phyloP scores from a whole-genome alignment of 2,329 filamentous ascomycete genomes.

The Fusarium siculi region DNA sequence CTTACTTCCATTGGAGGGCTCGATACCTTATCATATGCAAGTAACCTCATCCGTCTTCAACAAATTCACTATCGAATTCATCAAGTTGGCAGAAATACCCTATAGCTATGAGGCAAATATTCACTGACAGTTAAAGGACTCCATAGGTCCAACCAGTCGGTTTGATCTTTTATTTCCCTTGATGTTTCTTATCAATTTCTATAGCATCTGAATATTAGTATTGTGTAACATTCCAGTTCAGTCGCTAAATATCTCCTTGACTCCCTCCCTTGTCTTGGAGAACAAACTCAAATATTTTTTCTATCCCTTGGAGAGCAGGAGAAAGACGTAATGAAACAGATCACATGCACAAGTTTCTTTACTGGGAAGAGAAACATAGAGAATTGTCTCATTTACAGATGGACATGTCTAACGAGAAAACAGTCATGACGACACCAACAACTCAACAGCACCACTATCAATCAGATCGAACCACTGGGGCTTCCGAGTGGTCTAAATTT shows the following conservation, averaged over 20 bases:
- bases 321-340: not conserved
- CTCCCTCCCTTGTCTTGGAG: not conserved
- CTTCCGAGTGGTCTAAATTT: conserved; percentile 29
- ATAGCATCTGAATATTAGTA: not conserved
- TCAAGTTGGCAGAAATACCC: not conserved
- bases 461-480: conserved; percentile 11
- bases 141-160: not conserved
- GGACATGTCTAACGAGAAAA: not conserved
- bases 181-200: conserved; percentile 16
- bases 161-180: not conserved
- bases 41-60: not conserved
- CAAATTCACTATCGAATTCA: not conserved
- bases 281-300: not conserved
- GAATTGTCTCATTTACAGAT: not conserved
- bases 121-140: not conserved
- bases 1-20: not conserved
- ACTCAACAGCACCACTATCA: not conserved
- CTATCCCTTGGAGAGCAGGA: not conserved
- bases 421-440: not conserved
- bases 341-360: not conserved
- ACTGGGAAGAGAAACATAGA: not conserved
- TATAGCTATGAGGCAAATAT: not conserved
- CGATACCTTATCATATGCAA: not conserved
- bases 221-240: conserved; percentile 1
- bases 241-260: not conserved